A percentile compares a stretch with the other conserved stretches of the same genome.
Conservation (phyloP, 2,329 filamentous ascomycete species). For the Stagonosporopsis rhizophila region DNA sequence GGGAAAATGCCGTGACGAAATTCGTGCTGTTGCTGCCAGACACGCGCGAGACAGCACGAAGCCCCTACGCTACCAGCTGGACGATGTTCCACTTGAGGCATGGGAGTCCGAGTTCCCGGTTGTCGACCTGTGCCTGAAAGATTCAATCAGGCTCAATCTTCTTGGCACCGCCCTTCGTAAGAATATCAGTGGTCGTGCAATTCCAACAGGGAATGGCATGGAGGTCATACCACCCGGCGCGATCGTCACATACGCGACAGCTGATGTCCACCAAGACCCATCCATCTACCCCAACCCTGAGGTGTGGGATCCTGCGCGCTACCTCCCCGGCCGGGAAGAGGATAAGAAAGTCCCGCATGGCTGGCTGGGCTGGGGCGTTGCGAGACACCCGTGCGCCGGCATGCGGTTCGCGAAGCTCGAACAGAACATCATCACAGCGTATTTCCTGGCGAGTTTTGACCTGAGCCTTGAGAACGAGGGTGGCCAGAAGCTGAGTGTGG, state of each 20-base stretch:
- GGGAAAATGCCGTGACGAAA: slow-evolving; percentile 54
- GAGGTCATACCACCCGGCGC: slow-evolving; percentile 60
- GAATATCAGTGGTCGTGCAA: slow-evolving; percentile 56
- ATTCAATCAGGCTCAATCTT: slow-evolving; percentile 61
- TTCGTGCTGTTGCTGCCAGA: slow-evolving; percentile 54
- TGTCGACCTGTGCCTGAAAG: slow-evolving; percentile 60
- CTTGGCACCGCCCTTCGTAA: slow-evolving; percentile 60
- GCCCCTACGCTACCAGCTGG: slow-evolving; percentile 50
- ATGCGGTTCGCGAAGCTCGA: slow-evolving; percentile 62
- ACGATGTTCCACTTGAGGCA: slow-evolving; percentile 57
- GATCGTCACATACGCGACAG: slow-evolving; percentile 56
- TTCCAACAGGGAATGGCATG: slow-evolving; percentile 53
- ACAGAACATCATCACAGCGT: slow-evolving; percentile 58
- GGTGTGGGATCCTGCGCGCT: slow-evolving; percentile 61
- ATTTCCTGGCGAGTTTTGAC: slow-evolving; percentile 60
- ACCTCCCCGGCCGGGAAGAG: slow-evolving; percentile 56
- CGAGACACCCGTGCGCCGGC: slow-evolving; percentile 53
- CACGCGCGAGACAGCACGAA: slow-evolving; percentile 50
- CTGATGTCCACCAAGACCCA: slow-evolving; percentile 59
- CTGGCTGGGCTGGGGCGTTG: slow-evolving; percentile 50
- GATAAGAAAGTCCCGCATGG: slow-evolving; percentile 52
- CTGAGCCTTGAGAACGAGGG: slow-evolving; percentile 53
- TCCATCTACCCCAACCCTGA: slow-evolving; percentile 58
- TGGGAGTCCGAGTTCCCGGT: slow-evolving; percentile 65
- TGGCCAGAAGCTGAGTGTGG: slow-evolving; percentile 40